Percentiles rank a stretch among this genome's conserved stretches.
Evolutionary conservation across 768 basidiomycete genomes (phyloP).

Genomic region (Heimioporus sp.): DNA sequence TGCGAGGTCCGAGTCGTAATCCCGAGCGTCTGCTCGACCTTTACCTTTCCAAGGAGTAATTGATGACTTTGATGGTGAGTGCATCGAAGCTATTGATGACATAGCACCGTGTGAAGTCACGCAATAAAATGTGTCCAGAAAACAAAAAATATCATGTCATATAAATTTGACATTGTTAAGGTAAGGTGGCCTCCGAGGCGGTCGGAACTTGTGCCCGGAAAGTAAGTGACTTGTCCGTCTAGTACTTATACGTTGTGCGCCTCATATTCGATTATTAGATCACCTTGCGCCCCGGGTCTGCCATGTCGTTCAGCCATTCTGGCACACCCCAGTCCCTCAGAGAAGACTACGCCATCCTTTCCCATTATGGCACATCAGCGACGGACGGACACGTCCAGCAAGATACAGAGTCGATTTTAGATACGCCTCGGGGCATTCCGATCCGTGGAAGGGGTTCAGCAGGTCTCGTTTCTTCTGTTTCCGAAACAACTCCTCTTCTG

Average conservation of each 20-base stretch:
- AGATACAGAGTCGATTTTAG: conserved; percentile 1
- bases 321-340: conserved; percentile 44
- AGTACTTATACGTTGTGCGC: too few relatives aligned
- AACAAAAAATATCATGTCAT: too few relatives aligned
- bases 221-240: too few relatives aligned
- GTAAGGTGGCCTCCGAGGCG: too few relatives aligned
- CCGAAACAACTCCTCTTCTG: conserved; percentile 61
- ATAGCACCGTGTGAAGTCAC: too few relatives aligned
- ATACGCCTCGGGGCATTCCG: conserved; percentile 18
- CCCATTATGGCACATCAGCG: conserved; percentile 42
- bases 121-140: too few relatives aligned
- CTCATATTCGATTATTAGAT: too few relatives aligned
- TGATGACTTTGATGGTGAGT: conserved; percentile 22
- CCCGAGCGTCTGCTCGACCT: conserved; percentile 31
- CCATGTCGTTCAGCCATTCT: conserved; percentile 19
- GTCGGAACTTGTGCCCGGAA: too few relatives aligned
- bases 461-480: background rate
- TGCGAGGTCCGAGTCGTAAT: conserved; percentile 60
- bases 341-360: conserved; percentile 64
- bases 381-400: conserved; percentile 4
- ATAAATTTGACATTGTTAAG: too few relatives aligned
- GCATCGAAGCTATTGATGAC: background rate
- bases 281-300: too few relatives aligned
- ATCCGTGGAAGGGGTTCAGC: conserved; percentile 9
- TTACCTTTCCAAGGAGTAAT: conserved; percentile 51